Conservation (phyloP, 2,329 filamentous ascomycete species). For the Coniochaeta sp. region DNA sequence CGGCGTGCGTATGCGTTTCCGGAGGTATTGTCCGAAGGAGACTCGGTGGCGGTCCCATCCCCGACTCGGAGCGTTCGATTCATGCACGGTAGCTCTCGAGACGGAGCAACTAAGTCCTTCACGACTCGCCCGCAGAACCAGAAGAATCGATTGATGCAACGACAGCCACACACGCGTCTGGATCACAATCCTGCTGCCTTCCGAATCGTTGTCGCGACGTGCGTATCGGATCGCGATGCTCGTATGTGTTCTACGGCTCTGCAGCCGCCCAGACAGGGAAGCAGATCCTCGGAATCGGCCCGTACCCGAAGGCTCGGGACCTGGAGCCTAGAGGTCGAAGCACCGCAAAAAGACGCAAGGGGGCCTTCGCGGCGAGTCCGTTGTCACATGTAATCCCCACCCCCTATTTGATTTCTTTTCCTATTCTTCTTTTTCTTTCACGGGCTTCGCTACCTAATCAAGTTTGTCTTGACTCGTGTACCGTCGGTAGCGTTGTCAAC, state of each 20-base stretch:
- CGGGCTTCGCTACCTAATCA: background rate
- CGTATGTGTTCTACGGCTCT: background rate
- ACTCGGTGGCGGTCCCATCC: too few species aligned
- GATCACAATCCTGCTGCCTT: background rate
- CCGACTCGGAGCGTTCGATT: too few species aligned
- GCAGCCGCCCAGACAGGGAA: background rate
- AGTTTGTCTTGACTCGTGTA: background rate
- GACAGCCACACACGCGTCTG: too few species aligned
- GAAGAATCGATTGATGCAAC: too few species aligned
- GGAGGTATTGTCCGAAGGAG: too few species aligned
- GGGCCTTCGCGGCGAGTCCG: background rate
- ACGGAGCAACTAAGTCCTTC: background rate
- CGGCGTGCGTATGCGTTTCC: background rate
- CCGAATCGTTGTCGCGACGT: background rate
- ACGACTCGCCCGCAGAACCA: background rate
- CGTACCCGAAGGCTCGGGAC: background rate
- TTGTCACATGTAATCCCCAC: background rate
- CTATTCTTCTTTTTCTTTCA: too few species aligned
- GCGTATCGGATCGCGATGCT: background rate
- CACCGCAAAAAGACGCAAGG: background rate
- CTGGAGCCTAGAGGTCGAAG: background rate
- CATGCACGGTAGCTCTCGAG: background rate
- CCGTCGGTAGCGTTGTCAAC: background rate
- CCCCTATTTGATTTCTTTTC: too few species aligned
- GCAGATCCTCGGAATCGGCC: background rate